A percentile compares a stretch with the other conserved stretches of the same genome.
Evolutionary conservation across 2,329 filamentous ascomycete species (phyloP).

Genomic region (Aspergillus caelatus): DNA sequence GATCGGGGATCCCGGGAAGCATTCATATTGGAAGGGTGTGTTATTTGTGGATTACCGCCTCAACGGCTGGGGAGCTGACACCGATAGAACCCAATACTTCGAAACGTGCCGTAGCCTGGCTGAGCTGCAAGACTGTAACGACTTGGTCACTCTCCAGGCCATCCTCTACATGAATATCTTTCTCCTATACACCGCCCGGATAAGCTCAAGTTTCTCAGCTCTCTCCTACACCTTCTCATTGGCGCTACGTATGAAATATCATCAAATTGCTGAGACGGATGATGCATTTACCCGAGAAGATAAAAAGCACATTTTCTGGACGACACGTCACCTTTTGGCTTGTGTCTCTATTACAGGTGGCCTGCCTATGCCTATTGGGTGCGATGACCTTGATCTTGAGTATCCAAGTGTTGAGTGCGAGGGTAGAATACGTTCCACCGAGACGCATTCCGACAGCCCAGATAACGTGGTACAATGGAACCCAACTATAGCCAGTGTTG

Average conservation of each 20-base stretch:
- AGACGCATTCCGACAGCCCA: neutral
- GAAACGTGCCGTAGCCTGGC: conserved; percentile 8
- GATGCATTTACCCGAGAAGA: neutral
- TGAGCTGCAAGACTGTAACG: conserved; percentile 11
- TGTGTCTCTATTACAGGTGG: conserved; percentile 11
- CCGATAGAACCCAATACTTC: conserved; percentile 8
- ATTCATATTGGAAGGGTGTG: conserved; percentile 3
- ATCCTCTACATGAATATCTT: conserved; percentile 19
- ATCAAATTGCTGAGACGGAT: conserved; percentile 6
- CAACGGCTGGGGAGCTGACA: neutral
- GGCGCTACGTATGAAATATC: conserved; percentile 16
- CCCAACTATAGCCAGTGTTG: conserved; percentile 2
- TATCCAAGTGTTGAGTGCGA: conserved; percentile 2
- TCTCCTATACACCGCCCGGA: conserved; percentile 8
- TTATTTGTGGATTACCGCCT: neutral
- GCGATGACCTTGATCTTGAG: conserved; percentile 10
- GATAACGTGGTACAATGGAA: neutral
- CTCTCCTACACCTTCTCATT: conserved; percentile 13
- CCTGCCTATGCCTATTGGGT: conserved; percentile 8
- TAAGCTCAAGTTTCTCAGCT: conserved; percentile 12
- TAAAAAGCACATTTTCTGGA: conserved; percentile 14
- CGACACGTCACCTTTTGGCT: conserved; percentile 8
- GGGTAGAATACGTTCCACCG: neutral
- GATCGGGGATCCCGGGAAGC: neutral
- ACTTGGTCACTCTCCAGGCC: conserved; percentile 14